Percentiles rank a stretch among this genome's conserved stretches.
These are phyloP conservation scores for Dentipellis sp. DNA, from an alignment of 768 basidiomycete genomes.

Conservation along the genomic window DNA sequence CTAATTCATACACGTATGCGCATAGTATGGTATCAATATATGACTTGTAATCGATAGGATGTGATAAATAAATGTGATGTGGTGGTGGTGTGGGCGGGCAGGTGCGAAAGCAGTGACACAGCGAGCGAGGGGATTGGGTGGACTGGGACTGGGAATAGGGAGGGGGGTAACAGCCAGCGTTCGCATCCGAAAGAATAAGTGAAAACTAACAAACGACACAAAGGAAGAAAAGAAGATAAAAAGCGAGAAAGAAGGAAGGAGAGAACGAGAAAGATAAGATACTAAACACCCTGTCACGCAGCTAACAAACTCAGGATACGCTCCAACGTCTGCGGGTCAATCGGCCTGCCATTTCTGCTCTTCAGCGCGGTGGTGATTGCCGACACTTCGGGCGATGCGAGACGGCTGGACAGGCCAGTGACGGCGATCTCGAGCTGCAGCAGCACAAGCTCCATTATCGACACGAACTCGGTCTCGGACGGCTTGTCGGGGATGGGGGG, in stretches of 20 bases:
- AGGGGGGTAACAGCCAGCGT: too few species aligned
- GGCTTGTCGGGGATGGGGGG: constrained; percentile 64
- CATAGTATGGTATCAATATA: constrained; percentile 4
- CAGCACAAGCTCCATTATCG: constrained; percentile 68
- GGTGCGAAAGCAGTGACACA: neutral
- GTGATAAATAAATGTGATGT: neutral
- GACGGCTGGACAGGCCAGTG: constrained; percentile 4
- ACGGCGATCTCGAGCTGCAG: constrained; percentile 67
- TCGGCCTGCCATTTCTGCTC: constrained; percentile 3
- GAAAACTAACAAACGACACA: too few species aligned
- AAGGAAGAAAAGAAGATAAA: neutral
- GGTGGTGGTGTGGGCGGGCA: neutral
- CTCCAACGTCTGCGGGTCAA: constrained; percentile 7
- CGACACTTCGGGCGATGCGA: constrained; percentile 1
- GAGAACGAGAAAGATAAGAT: neutral
- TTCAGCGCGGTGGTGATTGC: neutral
- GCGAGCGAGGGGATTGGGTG: neutral
- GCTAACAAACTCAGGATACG: constrained; percentile 8
- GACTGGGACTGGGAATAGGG: neutral
- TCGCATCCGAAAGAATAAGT: too few species aligned
- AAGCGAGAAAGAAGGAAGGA: neutral
- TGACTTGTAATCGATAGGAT: neutral
- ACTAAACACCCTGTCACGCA: neutral
- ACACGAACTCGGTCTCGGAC: constrained; percentile 62
- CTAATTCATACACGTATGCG: neutral